Evolutionary conservation across 257 asterid genomes (phyloP).

Genomic region (Solanum chilense): DNA sequence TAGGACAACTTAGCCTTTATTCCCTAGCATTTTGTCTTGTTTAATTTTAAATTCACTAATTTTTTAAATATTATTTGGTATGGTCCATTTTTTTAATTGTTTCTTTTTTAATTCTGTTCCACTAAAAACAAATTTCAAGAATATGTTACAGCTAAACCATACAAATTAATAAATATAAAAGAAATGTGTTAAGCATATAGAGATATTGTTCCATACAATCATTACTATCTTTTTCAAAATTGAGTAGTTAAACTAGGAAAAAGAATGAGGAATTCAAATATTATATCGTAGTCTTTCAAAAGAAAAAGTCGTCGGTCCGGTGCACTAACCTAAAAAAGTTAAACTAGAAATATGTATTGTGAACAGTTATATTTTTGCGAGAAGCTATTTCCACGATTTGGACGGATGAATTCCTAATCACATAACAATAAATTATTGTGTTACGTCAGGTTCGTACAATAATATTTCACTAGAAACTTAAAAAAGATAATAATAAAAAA

Average conservation of each 20-base stretch:
- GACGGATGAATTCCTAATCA: not conserved
- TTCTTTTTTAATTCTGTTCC: not conserved
- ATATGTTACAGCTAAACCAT: not conserved
- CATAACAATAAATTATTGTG: too few relatives aligned
- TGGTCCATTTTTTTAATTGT: not conserved
- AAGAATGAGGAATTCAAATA: not conserved
- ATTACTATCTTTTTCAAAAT: not conserved
- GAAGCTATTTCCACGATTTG: rapidly evolving
- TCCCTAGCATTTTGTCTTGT: not conserved
- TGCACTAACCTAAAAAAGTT: too few relatives aligned
- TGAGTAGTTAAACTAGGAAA: not conserved
- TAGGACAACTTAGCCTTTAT: not conserved
- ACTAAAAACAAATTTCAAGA: not conserved
- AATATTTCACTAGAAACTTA: not conserved
- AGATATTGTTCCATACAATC: not conserved
- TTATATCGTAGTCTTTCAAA: not conserved
- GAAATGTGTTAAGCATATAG: not conserved
- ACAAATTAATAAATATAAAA: too few relatives aligned
- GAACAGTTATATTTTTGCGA: too few relatives aligned
- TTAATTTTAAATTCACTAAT: not conserved
- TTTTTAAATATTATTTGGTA: not conserved
- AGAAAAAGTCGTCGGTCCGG: rapidly evolving
- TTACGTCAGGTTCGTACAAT: not conserved
- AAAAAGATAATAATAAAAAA: not conserved
- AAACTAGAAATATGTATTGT: too few relatives aligned